Evolutionary conservation across 148 eudicot genomes (phyloP).

Genomic region (Vaccinium myrtillus): DNA sequence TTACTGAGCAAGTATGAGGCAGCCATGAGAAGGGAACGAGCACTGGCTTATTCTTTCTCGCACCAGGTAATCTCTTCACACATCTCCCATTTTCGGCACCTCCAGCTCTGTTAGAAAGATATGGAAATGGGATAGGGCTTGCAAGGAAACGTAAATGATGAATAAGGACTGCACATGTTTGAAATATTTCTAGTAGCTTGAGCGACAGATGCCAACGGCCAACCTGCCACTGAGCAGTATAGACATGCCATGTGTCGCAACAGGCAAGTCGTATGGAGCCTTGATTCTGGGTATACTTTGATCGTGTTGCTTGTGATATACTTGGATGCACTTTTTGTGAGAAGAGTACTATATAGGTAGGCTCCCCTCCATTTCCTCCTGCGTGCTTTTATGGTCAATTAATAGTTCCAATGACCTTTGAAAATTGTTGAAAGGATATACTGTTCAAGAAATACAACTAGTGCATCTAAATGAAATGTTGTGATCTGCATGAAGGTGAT

Average conservation of each 20-base stretch:
- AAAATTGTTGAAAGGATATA: neutral
- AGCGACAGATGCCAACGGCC: neutral
- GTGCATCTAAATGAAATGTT: neutral
- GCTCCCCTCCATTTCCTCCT: too few relatives aligned
- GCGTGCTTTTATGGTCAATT: too few relatives aligned
- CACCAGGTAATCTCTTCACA: slow-evolving; percentile 70
- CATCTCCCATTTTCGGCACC: neutral
- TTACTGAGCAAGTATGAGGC: slow-evolving; percentile 84
- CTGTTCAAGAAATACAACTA: neutral
- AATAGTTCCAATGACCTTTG: too few relatives aligned
- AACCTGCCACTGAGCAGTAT: neutral
- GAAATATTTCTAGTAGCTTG: neutral
- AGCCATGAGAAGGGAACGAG: slow-evolving; percentile 86
- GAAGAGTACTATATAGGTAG: too few relatives aligned
- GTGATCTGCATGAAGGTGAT: neutral
- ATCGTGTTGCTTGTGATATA: too few relatives aligned
- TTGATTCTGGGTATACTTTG: neutral
- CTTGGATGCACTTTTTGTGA: too few relatives aligned
- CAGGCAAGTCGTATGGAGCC: neutral
- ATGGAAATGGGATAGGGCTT: neutral
- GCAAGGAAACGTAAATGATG: slow-evolving; percentile 2
- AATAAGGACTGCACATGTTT: slow-evolving; percentile 5
- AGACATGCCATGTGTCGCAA: neutral
- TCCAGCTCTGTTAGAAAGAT: slow-evolving; percentile 16
- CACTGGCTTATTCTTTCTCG: slow-evolving; percentile 88